Evolutionary conservation across 345 rosid species (phyloP).

Genomic region (Draba incana): DNA sequence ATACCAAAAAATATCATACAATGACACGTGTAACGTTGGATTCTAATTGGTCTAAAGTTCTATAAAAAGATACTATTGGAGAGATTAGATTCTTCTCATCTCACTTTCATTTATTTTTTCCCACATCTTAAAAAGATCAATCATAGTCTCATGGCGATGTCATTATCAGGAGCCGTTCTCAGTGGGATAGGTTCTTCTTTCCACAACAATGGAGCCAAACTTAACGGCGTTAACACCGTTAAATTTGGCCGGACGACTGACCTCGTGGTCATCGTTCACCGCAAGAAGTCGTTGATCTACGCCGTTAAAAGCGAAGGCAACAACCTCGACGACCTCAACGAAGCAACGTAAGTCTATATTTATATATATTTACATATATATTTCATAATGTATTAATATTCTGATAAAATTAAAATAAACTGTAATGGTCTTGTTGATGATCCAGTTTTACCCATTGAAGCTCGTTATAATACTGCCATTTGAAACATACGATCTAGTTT

Average conservation of each 20-base stretch:
- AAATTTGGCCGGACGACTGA: constrained; percentile 25
- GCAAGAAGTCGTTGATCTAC: constrained; percentile 36
- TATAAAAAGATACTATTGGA: constrained; percentile 18
- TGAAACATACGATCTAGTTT: no score
- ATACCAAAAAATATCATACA: constrained; percentile 1
- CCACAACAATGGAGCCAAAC: constrained; percentile 15
- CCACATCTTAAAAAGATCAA: not conserved
- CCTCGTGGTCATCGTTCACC: constrained; percentile 21
- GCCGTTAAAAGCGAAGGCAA: constrained; percentile 34
- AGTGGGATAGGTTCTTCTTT: constrained; percentile 26
- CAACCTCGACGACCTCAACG: constrained; percentile 36
- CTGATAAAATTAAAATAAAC: no score
- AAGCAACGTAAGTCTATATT: constrained; percentile 31
- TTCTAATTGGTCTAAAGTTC: constrained; percentile 5
- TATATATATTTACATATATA: no score
- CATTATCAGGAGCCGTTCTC: constrained; percentile 38
- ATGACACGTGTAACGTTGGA: not conserved
- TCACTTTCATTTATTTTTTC: not conserved
- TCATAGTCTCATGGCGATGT: constrained; percentile 37
- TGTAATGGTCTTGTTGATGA: no score
- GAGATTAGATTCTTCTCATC: constrained; percentile 20
- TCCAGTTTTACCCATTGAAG: no score
- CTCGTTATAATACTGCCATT: no score
- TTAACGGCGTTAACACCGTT: constrained; percentile 1
- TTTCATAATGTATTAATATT: no score